Evolutionary conservation across 441 rosid genomes (phyloP), one percentile per base, ranked within the genome.

Genomic region (Brassica balearica): DNA sequence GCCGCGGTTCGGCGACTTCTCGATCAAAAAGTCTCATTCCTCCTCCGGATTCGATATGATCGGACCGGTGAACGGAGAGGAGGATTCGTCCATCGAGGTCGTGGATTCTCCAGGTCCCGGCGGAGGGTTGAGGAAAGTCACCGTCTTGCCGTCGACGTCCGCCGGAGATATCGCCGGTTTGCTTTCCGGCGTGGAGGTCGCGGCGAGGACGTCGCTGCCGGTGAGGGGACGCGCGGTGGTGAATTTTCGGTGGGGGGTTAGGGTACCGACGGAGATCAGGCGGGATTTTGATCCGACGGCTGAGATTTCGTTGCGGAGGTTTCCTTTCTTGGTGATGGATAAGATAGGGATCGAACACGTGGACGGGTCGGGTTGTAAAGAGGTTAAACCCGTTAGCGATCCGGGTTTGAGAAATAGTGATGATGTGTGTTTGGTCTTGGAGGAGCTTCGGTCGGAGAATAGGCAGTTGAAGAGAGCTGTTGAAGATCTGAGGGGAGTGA

Each of bases 281-380:
- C 81, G 64, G 9, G 85, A 79, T 4, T 62, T 75, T 0, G 86
- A 83, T 73, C 82, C 88, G 3, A 77, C 82, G 63, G 82, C 77
- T 48, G 91, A 85, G 69, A 78, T 91, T 68, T 85, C 90, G 59
- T 27, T 88, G 2, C 80, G 84, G 79, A 92, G 86, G 74, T 83
- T 94, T 7, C 97, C 98, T 2, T 87, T 86, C 68, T 71, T 92
- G 29, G 91, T 90, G 80, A 89, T 95, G 96, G 88, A 90, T 73
- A 92, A 95, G 83, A 86, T 92, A n/a, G 95, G 93, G 29, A 84
- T 95, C 77, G 97, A 95, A 78, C 97, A 91, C 68, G 86, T 87
- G 77, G 90, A 46, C 53, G 53, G 53, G 53, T 46, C 27, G 34
- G 34, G 6, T 46, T 58, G 80, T 0, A 86, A 87, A 59, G 65